A percentile compares a stretch with the other conserved stretches of the same genome.
Conservation (phyloP, 495 filamentous ascomycete genomes). For the Aspergillus conjunctus region DNA sequence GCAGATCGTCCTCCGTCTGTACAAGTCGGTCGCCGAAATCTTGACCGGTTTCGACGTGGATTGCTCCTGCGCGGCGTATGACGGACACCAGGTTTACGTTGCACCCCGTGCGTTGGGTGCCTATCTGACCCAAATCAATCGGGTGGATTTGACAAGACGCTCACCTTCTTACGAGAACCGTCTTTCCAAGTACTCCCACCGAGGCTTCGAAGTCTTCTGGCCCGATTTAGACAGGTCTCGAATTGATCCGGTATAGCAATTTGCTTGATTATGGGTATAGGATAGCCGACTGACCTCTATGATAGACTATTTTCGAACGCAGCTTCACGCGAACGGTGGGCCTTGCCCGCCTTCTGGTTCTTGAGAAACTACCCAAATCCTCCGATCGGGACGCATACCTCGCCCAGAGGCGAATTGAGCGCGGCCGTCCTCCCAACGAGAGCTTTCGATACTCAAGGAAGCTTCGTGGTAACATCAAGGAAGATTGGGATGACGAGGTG, state of each 20-base stretch:
- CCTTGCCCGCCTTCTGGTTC: slow-evolving; percentile 76
- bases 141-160: slow-evolving; percentile 73
- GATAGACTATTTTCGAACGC: slow-evolving; percentile 73
- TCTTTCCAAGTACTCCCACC: slow-evolving; percentile 82
- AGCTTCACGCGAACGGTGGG: slow-evolving; percentile 73
- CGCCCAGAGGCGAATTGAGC: slow-evolving; percentile 64
- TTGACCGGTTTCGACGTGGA: slow-evolving; percentile 86
- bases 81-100: slow-evolving; percentile 73
- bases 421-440: slow-evolving; percentile 58
- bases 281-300: slow-evolving; percentile 1
- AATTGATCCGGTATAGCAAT: slow-evolving; percentile 61
- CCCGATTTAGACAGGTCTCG: slow-evolving; percentile 66
- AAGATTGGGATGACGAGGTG: slow-evolving; percentile 70
- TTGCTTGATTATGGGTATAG: neutral
- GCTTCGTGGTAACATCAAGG: slow-evolving; percentile 66
- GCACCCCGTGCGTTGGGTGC: slow-evolving; percentile 71
- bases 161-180: slow-evolving; percentile 86
- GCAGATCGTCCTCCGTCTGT: slow-evolving; percentile 80
- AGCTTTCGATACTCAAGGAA: slow-evolving; percentile 23
- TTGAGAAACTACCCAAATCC: slow-evolving; percentile 71
- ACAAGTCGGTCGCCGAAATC: slow-evolving; percentile 78
- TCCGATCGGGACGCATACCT: slow-evolving; percentile 66
- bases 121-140: slow-evolving; percentile 78
- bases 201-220: slow-evolving; percentile 83
- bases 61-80: slow-evolving; percentile 76